These are phyloP conservation scores for Leccinum rimulosum DNA, from an alignment of 768 basidiomycete species.

Conservation along the genomic window DNA sequence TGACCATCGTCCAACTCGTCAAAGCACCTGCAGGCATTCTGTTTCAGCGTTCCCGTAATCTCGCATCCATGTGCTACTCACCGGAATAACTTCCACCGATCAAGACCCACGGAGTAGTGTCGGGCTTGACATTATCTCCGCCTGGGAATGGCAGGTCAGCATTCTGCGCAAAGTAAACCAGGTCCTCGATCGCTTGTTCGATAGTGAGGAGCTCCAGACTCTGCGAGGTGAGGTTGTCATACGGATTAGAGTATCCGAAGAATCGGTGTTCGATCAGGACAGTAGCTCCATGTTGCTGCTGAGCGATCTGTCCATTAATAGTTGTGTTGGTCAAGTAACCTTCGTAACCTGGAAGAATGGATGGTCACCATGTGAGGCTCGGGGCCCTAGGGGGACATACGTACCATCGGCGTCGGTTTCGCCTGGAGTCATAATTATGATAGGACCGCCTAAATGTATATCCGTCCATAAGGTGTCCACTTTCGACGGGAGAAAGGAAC, in stretches of 20 bases:
- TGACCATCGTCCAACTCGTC: not conserved
- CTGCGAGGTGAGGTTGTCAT: constrained; percentile 52
- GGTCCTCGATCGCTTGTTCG: constrained; percentile 72
- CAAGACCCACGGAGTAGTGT: constrained; percentile 27
- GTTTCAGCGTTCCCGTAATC: not conserved
- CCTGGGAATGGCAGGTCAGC: constrained; percentile 66
- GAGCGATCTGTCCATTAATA: constrained; percentile 63
- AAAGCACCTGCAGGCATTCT: not conserved
- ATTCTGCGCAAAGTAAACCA: constrained; percentile 67
- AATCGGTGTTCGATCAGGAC: constrained; percentile 72
- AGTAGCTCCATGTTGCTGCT: constrained; percentile 60
- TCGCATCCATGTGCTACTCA: not conserved
- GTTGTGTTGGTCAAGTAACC: constrained; percentile 62
- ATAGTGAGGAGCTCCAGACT: constrained; percentile 63
- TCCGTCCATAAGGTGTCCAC: not conserved
- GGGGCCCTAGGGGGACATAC: not conserved
- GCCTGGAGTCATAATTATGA: constrained; percentile 51
- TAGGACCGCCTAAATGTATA: constrained; percentile 22
- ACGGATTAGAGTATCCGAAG: constrained; percentile 72
- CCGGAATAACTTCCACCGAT: not conserved
- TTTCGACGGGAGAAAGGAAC: not conserved
- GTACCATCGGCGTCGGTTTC: constrained; percentile 52
- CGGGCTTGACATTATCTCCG: constrained; percentile 58
- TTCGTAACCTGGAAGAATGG: constrained; percentile 24
- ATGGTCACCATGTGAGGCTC: not conserved